Base-by-base conservation (phyloP, 192 early-diverging fungal genomes). In the Backusella macrospora region DNA sequence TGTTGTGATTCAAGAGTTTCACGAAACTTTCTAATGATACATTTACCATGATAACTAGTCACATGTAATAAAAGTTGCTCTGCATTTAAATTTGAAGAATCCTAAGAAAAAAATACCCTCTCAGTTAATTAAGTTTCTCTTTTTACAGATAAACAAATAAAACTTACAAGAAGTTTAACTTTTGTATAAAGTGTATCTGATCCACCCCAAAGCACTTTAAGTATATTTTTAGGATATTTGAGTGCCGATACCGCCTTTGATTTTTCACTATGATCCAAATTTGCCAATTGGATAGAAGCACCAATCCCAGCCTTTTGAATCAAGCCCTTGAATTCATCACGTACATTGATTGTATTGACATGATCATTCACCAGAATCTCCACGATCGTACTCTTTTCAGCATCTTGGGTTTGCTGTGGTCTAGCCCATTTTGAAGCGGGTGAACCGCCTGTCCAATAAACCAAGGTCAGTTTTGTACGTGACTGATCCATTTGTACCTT, bases 221-320 rank as follows among this genome's bases (percentile, higher is more conserved):
- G 76, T 29, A 64, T 71, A 10, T 81, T 76, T 70, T 84, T 86
- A 6, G 85, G 85, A 38, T 86, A 86, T 55, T 83, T 83, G 6
- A 86, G 75, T 3, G 78, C 49, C 2, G 70, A 68, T 6, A 73
- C 49, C 0, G 80, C 65, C 47, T 86, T 86, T 15, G 76, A 64
- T 42, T 52, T 71, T 13, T 72, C 74, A 4, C 37, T 29, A 39
- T 52, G 66, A 68, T 65, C 52, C 15, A 76, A 40, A 62, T 70
- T 59, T 18, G 64, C 55, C 18, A 80, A 49, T n/a, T 71, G 64
- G 26, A 80, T 65, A 6, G 78, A 80, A 18, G 78, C 78, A 55
- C 78, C 78, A 37, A 80, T 68, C 21, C 78, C 78, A 5, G 78
- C 70, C 45, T 77, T 77, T 45, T 77, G 76, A 38, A 72, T 72